Evolutionary conservation across 208 protist species (phyloP), one percentile per base, ranked within the genome.

Genomic region (Acanthamoeba lenticulata): DNA sequence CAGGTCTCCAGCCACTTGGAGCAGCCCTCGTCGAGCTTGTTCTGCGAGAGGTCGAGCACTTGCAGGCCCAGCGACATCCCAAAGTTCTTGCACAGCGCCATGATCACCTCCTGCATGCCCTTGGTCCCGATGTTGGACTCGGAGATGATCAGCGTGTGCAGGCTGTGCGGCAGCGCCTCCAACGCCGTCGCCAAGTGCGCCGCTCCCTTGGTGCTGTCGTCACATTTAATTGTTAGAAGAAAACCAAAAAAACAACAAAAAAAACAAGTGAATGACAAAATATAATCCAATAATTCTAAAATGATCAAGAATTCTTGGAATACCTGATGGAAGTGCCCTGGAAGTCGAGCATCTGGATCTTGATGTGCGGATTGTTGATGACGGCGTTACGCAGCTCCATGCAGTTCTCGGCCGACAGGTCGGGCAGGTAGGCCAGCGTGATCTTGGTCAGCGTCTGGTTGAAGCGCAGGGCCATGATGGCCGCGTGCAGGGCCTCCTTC

Each of bases 11-110:
- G 40, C 40, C 34, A 40, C 72, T 81, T 81, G 72, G 72, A 81
- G 40, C 38, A 40, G 13, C 72, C 72, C 15, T 81, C 72, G 40
- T 81, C 72, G 38, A 81, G 40, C 72, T 47, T 81, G 24, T 81
- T 81, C 72, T 47, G 34, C 13, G 72, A 81, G 5, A 81, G 36
- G 72, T 81, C 72, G 38, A 81, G 40, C 72, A 81, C 72, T 27
- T 81, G 38, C 38, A 81, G 17, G 72, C 72, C 72, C 13, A 81
- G 40, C 72, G 72, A 81, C 72, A 81, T 81, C 27, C 72, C 72
- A 40, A 81, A 47, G 40, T 81, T 40, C 21, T 49, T 81, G 72
- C 72, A 81, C 72, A 81, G 32, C 4, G 72, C 27, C 72, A 81
- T 49, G 27, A 81, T 40, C 38, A 81, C 40, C 36, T 81, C 72